Evolutionary conservation across 1,284 basidiomycete species (phyloP).

Genomic region (Ganoderma lucidum): DNA sequence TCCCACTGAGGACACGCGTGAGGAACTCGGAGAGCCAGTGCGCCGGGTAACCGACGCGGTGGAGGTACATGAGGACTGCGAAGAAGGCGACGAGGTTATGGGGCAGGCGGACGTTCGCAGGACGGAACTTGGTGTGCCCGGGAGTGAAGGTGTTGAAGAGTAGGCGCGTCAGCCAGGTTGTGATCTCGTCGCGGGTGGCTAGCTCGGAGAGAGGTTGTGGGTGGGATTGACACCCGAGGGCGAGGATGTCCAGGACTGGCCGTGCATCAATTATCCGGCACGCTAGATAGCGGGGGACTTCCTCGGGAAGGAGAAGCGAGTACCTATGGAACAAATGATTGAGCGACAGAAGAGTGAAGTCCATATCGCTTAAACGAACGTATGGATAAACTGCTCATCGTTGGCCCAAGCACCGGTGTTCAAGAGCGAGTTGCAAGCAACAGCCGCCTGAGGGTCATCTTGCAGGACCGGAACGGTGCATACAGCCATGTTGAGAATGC

Average conservation of each 20-base stretch:
- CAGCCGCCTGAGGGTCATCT: slow-evolving; percentile 33
- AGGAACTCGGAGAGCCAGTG: slow-evolving; percentile 49
- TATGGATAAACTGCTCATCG: slow-evolving; percentile 41
- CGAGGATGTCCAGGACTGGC: slow-evolving; percentile 34
- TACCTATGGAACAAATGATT: slow-evolving; percentile 36
- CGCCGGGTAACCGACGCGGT: slow-evolving; percentile 45
- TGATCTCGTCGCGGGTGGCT: slow-evolving; percentile 43
- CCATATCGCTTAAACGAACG: slow-evolving; percentile 29
- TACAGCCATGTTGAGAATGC: slow-evolving; percentile 40
- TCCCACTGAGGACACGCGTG: slow-evolving; percentile 40
- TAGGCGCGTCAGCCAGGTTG: slow-evolving; percentile 48
- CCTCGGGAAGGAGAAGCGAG: slow-evolving; percentile 38
- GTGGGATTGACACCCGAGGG: slow-evolving; percentile 30
- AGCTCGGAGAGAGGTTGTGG: slow-evolving; percentile 41
- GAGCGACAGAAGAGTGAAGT: background rate
- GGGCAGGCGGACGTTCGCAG: slow-evolving; percentile 45
- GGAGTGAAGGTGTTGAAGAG: slow-evolving; percentile 46
- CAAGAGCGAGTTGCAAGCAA: slow-evolving; percentile 43
- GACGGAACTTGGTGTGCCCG: slow-evolving; percentile 38
- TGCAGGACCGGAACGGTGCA: slow-evolving; percentile 41
- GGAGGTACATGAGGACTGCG: slow-evolving; percentile 46
- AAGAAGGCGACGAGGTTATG: slow-evolving; percentile 48
- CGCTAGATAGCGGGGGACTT: slow-evolving; percentile 42
- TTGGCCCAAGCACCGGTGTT: slow-evolving; percentile 39
- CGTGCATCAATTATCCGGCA: slow-evolving; percentile 35